phyloP scores from a whole-genome alignment of 768 basidiomycete species.

The Ramaria rubella region DNA sequence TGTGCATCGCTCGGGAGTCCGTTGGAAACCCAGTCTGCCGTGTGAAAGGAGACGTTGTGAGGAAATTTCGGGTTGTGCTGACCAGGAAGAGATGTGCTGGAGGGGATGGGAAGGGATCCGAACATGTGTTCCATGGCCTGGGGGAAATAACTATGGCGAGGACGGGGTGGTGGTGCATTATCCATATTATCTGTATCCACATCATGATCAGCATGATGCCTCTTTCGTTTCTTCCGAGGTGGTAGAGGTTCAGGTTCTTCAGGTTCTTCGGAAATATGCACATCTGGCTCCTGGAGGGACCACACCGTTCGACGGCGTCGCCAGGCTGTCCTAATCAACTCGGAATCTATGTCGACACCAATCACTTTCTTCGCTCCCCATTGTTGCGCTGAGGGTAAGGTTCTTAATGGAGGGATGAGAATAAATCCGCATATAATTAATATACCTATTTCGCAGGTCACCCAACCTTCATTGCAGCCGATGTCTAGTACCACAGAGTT shows the following conservation, averaged over 20 bases:
- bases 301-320: constrained; percentile 60
- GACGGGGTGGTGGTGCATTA: background rate
- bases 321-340: constrained; percentile 72
- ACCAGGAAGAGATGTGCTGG: constrained; percentile 23
- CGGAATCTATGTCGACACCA: constrained; percentile 82
- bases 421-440: background rate
- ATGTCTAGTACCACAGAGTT: constrained; percentile 65
- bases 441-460: constrained; percentile 81
- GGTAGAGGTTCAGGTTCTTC: background rate
- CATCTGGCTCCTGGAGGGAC: constrained; percentile 52
- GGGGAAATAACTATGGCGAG: constrained; percentile 59
- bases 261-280: background rate
- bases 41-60: constrained; percentile 67
- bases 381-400: constrained; percentile 46
- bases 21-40: constrained; percentile 65
- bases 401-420: background rate
- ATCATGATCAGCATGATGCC: background rate
- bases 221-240: background rate
- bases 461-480: constrained; percentile 82
- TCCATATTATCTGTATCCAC: background rate
- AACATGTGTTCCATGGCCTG: constrained; percentile 68
- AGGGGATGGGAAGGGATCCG: constrained; percentile 66
- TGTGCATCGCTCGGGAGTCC: constrained; percentile 49
- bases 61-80: constrained; percentile 48
- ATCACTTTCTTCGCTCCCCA: constrained; percentile 58